These are phyloP conservation scores for Colletotrichum sidae DNA, from an alignment of 2,329 filamentous ascomycete species.

Conservation along the genomic window DNA sequence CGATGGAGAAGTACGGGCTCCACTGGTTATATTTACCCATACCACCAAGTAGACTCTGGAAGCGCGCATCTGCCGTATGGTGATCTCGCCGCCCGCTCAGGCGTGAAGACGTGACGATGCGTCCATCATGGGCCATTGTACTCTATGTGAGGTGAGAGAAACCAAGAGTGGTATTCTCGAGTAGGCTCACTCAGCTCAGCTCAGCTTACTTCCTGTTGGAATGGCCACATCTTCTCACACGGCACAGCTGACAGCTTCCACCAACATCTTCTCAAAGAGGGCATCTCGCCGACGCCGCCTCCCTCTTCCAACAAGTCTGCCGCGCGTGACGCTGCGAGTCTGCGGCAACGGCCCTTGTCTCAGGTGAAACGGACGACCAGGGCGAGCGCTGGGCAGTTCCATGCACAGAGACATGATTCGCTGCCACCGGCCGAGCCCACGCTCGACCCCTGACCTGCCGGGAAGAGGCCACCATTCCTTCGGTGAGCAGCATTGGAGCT, in stretches of 20 bases:
- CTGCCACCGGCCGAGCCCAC: background rate
- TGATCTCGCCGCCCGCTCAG: background rate
- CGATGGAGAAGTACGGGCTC: no score
- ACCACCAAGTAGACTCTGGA: constrained; percentile 12
- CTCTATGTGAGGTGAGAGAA: no score
- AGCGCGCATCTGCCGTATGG: constrained; percentile 5
- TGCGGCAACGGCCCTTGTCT: constrained; percentile 29
- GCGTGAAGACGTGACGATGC: no score
- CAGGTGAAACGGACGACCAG: constrained; percentile 33
- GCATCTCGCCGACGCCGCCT: background rate
- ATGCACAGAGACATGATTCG: constrained; percentile 7
- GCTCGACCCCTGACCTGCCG: background rate
- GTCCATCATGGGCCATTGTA: no score
- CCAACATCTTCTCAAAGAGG: background rate
- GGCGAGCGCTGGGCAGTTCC: constrained; percentile 19
- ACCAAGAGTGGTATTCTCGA: no score
- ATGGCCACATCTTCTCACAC: background rate
- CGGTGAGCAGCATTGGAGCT: background rate
- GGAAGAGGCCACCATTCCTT: background rate
- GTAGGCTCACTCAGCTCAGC: no score
- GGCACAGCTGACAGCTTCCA: constrained; percentile 1
- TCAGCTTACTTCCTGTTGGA: no score
- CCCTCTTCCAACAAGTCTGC: constrained; percentile 6
- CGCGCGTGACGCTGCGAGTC: constrained; percentile 22
- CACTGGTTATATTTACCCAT: no score